Base-by-base conservation (phyloP, 2,329 filamentous ascomycete genomes). In the Phaeosphaeria sp. region DNA sequence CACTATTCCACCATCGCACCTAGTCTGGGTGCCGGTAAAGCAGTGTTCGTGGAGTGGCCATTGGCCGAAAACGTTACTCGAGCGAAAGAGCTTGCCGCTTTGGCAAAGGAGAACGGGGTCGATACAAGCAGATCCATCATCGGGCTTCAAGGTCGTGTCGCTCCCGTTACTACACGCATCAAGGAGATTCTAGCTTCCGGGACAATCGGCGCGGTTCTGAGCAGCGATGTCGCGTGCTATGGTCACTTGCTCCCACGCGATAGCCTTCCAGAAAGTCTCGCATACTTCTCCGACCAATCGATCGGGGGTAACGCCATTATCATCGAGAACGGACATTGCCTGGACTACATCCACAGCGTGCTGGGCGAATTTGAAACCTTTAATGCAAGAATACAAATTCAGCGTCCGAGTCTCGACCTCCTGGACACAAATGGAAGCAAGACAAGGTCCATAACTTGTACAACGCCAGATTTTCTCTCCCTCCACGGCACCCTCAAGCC, bases 21-120 rank as follows among this genome's bases (percentile, higher is more conserved):
- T 0, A 82, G 80, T 17, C 60, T 87, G 1, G 74, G 75, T 15
- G 82, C 83, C 0, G 86, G 85, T 0, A 87, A 87, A 67, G 65
- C 74, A 0, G 78, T 84, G 0, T 89, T 77, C 55, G 78, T 86
- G 0, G 86, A 89, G 60, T 81, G 81, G 80, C 82, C 80, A 2
- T 68, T 82, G 1, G 79, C 72, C 0, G 69, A 74, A 2, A 78
- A 72, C 36, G 55, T 78, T 0, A 59, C 64, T 1, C 68, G 78
- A 49, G 71, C 79, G 0, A 66, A 77, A 36, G 77, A 81, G 58
- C 65, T 84, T 24, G 81, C 77, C 0, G 20, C 20, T 13, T 22
- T 44, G 18, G 24, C 45, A 25, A 27, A 30, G 22, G 25, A 45
- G n/a, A 21, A 47, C 13, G 6, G 50, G 1, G 5, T 21, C 6